Base-by-base conservation (phyloP, 768 basidiomycete species). In the Russula olivacea region DNA sequence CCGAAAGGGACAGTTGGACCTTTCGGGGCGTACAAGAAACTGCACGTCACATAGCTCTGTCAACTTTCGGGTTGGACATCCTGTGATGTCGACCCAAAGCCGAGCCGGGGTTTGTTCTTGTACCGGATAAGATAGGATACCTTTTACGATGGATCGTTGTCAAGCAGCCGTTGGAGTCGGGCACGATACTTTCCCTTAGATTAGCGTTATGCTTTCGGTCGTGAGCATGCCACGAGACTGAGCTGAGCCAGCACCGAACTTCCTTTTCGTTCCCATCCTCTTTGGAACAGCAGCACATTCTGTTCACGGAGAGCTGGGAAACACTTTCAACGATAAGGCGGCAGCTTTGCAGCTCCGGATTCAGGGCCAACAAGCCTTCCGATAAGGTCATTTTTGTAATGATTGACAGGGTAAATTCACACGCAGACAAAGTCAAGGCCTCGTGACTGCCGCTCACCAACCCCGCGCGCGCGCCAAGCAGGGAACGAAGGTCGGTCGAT, bases 1-100 rank as follows among this genome's bases (percentile, higher is more conserved):
- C 67, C 67, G n/a, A 63, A 58, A 53, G 67, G 67, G n/a, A 68
- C 58, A 8, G 67, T 68, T 12, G 67, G 67, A 6, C 67, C 67
- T 12, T 68, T 68, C 23, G 67, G 67, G 51, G 60, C 67, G 12
- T 68, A 63, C 47, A 68, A 67, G 48, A 66, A 61, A 28, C 34
- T 61, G 55, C 67, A 64, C 8, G 45, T 40, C n/a, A 15, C 63
- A 56, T 64, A 64, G 41, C 7, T 7, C 17, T 21, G 36, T 40
- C 11, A 1, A 23, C 36, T 56, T 3, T 45, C 30, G 9, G 17
- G 19, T 50, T 17, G 25, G 45, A 12, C 38, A 11, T 23, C 8
- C 15, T 15, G 14, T 59, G 30, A 34, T 53, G 52, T 47, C 38
- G 15, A 3, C 10, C 28, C 12, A n/a, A 47, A 3, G 12, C 1